Base-by-base conservation (phyloP, 371 early-diverging fungal genomes). In the Lichtheimia ornata region DNA sequence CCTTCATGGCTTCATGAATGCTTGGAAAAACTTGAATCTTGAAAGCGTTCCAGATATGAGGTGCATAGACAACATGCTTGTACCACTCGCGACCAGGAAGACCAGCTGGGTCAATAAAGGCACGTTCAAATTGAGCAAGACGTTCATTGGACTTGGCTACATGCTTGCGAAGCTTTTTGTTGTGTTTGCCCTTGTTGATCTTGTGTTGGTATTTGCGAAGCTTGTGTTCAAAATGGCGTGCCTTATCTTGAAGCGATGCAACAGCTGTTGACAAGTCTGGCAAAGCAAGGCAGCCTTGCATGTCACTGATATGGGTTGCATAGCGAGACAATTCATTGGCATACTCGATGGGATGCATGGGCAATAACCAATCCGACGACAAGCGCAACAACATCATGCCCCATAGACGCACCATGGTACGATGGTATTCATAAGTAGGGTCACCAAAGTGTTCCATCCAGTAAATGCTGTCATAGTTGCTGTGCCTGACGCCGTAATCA, bases 361-460 rank as follows among this genome's bases (percentile, higher is more conserved):
- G 58, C 4, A 83, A 58, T 1, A 83, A 53, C 2, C 71, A 52
- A 47, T 69, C 74, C 43, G 66, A 63, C 1, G 79, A 66, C 20
- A 83, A 62, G n/a, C 60, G 66, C 24, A 83, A 53, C 0, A 67
- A 54, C 47, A 81, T 18, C 25, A 75, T 56, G 4, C 83, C 83
- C 72, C 77, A 74, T 6, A 83, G 59, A 18, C 64, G 65, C 4
- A 71, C 61, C 35, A 74, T 57, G 3, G 80, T 70, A 45, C 59
- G 68, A 63, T 85, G 83, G 45, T 83, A 82, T 61, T 70, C 62
- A 59, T 66, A 80, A 1, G 69, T 72, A 1, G 86, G 81, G 58
- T 85, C 86, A 25, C 82, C 72, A 61, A 75, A 83, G 27, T 76
- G 59, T 5, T 69, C 63, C 79, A 85, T 83, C 68, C 82, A 79